These are phyloP conservation scores for Ottelia alismoides DNA, from an alignment of 106 monocot genomes.

Conservation along the genomic window DNA sequence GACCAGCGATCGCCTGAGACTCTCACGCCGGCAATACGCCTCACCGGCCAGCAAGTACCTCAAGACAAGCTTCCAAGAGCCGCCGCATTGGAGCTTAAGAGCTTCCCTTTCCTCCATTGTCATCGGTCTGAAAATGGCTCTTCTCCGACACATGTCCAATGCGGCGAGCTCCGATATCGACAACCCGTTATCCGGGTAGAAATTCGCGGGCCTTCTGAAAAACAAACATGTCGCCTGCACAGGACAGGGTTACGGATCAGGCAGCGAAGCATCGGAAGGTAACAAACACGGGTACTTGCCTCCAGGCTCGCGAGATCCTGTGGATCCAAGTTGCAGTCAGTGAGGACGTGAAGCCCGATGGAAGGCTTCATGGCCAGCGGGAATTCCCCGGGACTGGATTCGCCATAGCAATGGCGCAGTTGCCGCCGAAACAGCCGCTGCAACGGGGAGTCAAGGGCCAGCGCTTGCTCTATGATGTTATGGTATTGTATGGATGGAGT, in stretches of 20 bases:
- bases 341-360: slow-evolving; percentile 91
- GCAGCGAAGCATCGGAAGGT: slow-evolving; percentile 17
- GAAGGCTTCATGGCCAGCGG: slow-evolving; percentile 84
- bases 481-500: slow-evolving; percentile 58
- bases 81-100: slow-evolving; percentile 72
- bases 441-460: slow-evolving; percentile 54
- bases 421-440: slow-evolving; percentile 63
- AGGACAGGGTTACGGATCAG: slow-evolving; percentile 22
- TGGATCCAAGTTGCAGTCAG: slow-evolving; percentile 69
- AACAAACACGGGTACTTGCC: slow-evolving; percentile 47
- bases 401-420: slow-evolving; percentile 82
- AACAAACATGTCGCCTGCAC: slow-evolving; percentile 89
- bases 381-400: slow-evolving; percentile 76
- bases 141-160: slow-evolving; percentile 85
- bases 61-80: slow-evolving; percentile 88
- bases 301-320: slow-evolving; percentile 85
- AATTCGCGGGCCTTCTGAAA: slow-evolving; percentile 86
- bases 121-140: slow-evolving; percentile 79
- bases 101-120: slow-evolving; percentile 30
- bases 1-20: slow-evolving; percentile 85
- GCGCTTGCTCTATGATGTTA: slow-evolving; percentile 65
- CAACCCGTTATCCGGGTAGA: slow-evolving; percentile 53
- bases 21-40: slow-evolving; percentile 66
- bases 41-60: slow-evolving; percentile 90
- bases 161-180: slow-evolving; percentile 95